Conservation (phyloP, 2,329 filamentous ascomycete species). For the Aspergillus calidoustus region DNA sequence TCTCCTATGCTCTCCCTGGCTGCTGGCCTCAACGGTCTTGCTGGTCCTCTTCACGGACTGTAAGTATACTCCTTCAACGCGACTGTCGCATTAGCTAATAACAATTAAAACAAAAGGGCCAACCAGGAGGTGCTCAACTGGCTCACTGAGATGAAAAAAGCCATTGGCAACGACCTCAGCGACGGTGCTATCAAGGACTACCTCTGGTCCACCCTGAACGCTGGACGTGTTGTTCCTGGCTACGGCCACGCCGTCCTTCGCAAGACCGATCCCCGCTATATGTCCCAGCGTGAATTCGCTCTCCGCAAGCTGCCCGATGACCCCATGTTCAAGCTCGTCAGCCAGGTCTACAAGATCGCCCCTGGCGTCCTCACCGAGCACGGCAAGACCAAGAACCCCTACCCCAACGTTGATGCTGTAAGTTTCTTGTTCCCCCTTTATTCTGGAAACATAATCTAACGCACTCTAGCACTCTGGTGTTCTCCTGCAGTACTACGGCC, state of each 20-base stretch:
- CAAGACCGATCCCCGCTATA: slow-evolving; percentile 99
- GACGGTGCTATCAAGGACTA: slow-evolving; percentile 98
- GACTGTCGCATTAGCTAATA: no score
- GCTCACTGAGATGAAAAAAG: slow-evolving; percentile 98
- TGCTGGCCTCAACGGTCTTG: slow-evolving; percentile 96
- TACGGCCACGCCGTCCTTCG: slow-evolving; percentile 99
- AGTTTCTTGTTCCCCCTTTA: slow-evolving; percentile 26
- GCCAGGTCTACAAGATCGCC: slow-evolving; percentile 99
- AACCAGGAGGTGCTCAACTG: slow-evolving; percentile 99
- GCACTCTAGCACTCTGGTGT: slow-evolving; percentile 81
- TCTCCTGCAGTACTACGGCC: slow-evolving; percentile 98
- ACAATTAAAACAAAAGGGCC: slow-evolving; percentile 54
- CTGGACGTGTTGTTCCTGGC: slow-evolving; percentile 92
- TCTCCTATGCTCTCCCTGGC: slow-evolving; percentile 96
- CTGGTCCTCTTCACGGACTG: slow-evolving; percentile 96
- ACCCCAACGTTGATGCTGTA: slow-evolving; percentile 92
- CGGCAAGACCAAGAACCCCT: slow-evolving; percentile 99
- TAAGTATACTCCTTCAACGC: slow-evolving; percentile 31
- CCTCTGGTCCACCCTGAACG: slow-evolving; percentile 96
- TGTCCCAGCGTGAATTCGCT: slow-evolving; percentile 96
- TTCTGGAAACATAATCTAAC: slow-evolving; percentile 18
- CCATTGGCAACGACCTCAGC: slow-evolving; percentile 89
- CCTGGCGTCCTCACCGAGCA: slow-evolving; percentile 97
- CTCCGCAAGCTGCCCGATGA: slow-evolving; percentile 92
- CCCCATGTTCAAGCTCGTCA: slow-evolving; percentile 99